These are phyloP conservation scores for Xerophyta viscosa DNA, from an alignment of 106 monocot species.

Conservation along the genomic window DNA sequence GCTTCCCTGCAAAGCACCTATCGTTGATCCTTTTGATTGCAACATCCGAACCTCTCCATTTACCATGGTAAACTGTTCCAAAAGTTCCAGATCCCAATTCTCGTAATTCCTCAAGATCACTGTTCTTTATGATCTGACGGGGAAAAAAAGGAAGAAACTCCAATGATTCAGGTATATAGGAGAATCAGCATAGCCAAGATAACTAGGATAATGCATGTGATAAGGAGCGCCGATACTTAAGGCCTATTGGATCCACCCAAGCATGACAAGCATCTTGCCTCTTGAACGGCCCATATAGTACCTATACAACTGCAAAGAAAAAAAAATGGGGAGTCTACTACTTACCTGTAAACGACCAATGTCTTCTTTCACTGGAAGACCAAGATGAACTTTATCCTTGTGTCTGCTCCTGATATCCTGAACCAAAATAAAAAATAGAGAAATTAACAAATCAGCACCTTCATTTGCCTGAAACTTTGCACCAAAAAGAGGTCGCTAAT, in stretches of 20 bases:
- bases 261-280: too few species aligned
- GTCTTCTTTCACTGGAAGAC: conserved; percentile 45
- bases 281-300: too few species aligned
- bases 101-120: conserved; percentile 71
- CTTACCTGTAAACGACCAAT: conserved; percentile 63
- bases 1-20: conserved; percentile 73
- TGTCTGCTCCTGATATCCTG: conserved; percentile 28
- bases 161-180: neutral
- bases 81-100: conserved; percentile 83
- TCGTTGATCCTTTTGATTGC: conserved; percentile 86
- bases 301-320: too few species aligned
- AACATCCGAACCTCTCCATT: conserved; percentile 87
- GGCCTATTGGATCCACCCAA: too few species aligned
- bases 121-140: conserved; percentile 72
- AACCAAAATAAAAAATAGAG: conserved; percentile 6
- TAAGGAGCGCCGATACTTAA: too few species aligned
- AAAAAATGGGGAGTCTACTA: neutral
- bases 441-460: neutral
- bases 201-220: too few species aligned
- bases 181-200: too few species aligned
- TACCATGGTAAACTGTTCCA: conserved; percentile 89
- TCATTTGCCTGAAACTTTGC: neutral
- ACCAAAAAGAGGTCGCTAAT: neutral
- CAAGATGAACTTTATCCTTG: conserved; percentile 29
- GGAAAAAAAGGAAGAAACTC: neutral